Evolutionary conservation across 2,329 filamentous ascomycete genomes (phyloP), one percentile per base, ranked within the genome.

Genomic region (Aureobasidium mangrovei): DNA sequence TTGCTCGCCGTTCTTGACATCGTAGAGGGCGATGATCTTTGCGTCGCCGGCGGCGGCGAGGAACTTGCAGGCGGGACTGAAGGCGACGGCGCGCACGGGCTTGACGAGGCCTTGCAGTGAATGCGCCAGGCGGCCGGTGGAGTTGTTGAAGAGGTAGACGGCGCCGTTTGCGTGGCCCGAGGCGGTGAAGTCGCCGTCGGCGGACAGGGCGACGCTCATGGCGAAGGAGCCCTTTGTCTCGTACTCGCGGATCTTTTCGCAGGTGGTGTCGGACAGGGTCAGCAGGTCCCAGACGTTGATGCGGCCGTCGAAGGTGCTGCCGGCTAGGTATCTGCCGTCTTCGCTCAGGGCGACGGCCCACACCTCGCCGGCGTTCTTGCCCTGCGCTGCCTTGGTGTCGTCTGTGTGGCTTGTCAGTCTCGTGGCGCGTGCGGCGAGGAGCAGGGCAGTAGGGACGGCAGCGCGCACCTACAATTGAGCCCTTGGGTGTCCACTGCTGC

Each of bases 191-290:
- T 81, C 84, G 52, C 91, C 91, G 68, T 98, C 86, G 24, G 74
- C 67, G 57, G 80, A 84, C 67, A 97, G 71, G 67, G 93, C 91
- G 58, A 98, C 83, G 64, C 86, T 86, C 72, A 93, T 82, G 36
- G 90, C 91, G 72, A 96, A 97, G 69, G 86, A 91, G 10, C 90
- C 90, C 62, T 91, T 89, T 1, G 91, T 96, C 73, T 95, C 90
- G 65, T 93, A 95, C 63, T 91, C 83, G 48, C 83, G 78, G 57
- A 93, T 83, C 70, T 86, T 88, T 26, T 72, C 57, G 38, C 80
- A 75, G 3, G 69, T 69, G 36, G 74, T 71, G 8, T 41, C 24
- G 2, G 60, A 44, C 35, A 68, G 59, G 31, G 58, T 62, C 9
- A 70, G 64, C 18, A 73, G 66, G 65, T 95, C 84, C 88, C 91